These are phyloP conservation scores for Oenanthe sinensis DNA, from an alignment of 129 eudicot genomes.

Conservation along the genomic window DNA sequence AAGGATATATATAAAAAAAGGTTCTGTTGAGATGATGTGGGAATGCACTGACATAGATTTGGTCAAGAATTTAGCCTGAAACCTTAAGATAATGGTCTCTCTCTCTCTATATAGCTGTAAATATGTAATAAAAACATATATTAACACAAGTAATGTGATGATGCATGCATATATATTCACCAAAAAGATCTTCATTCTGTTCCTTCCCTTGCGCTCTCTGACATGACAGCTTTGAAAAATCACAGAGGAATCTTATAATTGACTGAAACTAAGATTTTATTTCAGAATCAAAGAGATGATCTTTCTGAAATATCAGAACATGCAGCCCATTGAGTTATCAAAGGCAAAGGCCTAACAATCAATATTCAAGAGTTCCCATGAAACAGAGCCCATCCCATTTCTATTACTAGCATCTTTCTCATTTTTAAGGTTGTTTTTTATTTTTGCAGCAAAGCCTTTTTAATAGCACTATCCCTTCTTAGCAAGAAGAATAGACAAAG, in stretches of 20 bases:
- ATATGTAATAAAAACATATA: too few species aligned
- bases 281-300: background rate
- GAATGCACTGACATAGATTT: too few species aligned
- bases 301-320: background rate
- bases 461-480: background rate
- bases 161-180: background rate
- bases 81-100: too few species aligned
- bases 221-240: background rate
- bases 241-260: background rate
- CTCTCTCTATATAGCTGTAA: too few species aligned
- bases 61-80: too few species aligned
- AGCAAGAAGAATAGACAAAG: background rate
- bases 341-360: background rate
- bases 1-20: too few species aligned
- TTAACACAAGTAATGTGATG: too few species aligned
- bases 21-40: too few species aligned
- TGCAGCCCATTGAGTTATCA: background rate
- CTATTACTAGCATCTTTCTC: background rate
- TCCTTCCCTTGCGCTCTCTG: background rate
- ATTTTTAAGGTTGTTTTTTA: background rate
- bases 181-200: background rate
- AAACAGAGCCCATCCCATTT: background rate
- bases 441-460: background rate
- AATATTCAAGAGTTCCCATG: background rate
- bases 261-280: background rate